Base-by-base conservation (phyloP, 371 early-diverging fungal species). In the Mucor irregularis region DNA sequence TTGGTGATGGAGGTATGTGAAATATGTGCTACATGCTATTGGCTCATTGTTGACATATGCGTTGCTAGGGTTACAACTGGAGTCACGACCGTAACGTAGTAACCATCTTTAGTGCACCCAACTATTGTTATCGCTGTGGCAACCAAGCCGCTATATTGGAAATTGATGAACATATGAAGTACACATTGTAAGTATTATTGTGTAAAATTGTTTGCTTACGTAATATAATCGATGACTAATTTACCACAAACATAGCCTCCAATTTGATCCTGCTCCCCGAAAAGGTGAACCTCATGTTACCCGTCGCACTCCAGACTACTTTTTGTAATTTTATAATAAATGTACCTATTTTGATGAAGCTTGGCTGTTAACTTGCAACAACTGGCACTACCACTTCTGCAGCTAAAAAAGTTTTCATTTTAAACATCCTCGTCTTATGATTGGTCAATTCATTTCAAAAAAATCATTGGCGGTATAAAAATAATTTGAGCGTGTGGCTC, bases 91-190 rank as follows among this genome's bases (percentile, higher is more conserved):
- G 93, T 68, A 94, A 96, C 61, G 97, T 97, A 8, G 99, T 99
- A 4, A 99, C 99, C 24, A 96, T 99, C 51, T 99, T 99, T 71
- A 92, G 92, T 77, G 99, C 99, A 22, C 99, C 99, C 21, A 99
- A 97, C 77, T 99, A 99, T 74, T 99, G 99, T 78, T 99, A 99
- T 74, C 89, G 99, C 49, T 99, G 99, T 66, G 99, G 99, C 22
- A 99, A 99, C 73, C 94, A 98, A 37, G 99, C 99, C 21, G 91
- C 96, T 24, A 94, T 99, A 52, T 89, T 99, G 92, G 85, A 91
- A 63, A 89, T 99, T 60, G 91, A 95, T 64, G 97, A 97, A 70
- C 83, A 86, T 50, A 78, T 92, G 53, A 91, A 97, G 84, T 94
- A 96, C 79, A 88, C 91, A 53, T 92, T 93, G 91, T 93, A 82